Base-by-base conservation (phyloP, 1,284 basidiomycete species). In the Puccinia brachypodii region DNA sequence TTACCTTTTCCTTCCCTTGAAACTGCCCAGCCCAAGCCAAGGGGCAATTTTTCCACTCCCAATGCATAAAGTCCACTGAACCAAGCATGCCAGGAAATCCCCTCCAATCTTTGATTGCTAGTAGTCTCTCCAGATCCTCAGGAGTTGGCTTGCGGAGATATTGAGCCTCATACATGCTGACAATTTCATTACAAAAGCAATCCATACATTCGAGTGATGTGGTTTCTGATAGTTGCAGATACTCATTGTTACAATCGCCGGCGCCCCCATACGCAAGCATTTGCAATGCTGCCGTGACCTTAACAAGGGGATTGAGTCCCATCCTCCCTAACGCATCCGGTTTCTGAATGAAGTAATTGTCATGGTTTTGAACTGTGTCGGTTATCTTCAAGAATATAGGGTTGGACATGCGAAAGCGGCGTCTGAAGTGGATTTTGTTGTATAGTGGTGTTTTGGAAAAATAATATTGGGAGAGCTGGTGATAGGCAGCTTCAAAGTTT, bases 1-100 rank as follows among this genome's bases (percentile, higher is more conserved):
- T 11, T 50, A 50, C 47, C 47, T 33, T 69, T 38, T 73, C 47
- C 33, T 73, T 73, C 7, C 71, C 71, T 28, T 73, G 44, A 22
- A 11, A 73, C n/a, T 73, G 8, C 16, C 22, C 71, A 9, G 16
- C 25, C 71, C 71, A 73, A 6, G 44, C 42, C 13, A 13, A 3
- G 11, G 71, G 47, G 44, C 36, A 73, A 53, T 73, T 73, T 73
- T 73, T 73, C 71, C 71, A 73, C 33, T 4, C 40, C 71, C 40
- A 73, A n/a, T 73, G 71, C 71, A 73, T 73, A 28, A 11, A 47
- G 25, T 73, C 28, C 8, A 73, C 4, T 4, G 38, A 42, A 3
- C 47, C 40, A 3, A 73, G 44, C 40, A 47, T 42, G 16, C 71
- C 71, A 31, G 44, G 40, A 53, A 73, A 33, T 8, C 47, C 71